A percentile compares a stretch with the other conserved stretches of the same genome.
phyloP scores from a whole-genome alignment of 805 yeast genomes.

The Ogataea trehaloabstinens region DNA sequence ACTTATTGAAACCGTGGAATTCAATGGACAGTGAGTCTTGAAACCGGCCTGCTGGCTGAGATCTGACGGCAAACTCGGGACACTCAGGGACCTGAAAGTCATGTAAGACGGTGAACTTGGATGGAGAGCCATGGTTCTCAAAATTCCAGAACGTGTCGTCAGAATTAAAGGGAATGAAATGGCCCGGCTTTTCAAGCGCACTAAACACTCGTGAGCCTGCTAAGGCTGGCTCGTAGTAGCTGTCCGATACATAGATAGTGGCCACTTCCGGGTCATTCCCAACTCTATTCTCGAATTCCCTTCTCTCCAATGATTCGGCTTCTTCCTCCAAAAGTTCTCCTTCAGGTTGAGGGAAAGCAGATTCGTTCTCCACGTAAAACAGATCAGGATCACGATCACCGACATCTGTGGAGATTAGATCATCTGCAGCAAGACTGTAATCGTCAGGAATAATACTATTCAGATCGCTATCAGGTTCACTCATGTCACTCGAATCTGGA shows the following conservation, averaged over 20 bases:
- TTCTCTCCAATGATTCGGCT: neutral
- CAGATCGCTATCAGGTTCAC: constrained; percentile 9
- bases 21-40: constrained; percentile 29
- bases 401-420: constrained; percentile 8
- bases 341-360: constrained; percentile 18
- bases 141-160: constrained; percentile 32
- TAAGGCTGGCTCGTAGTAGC: constrained; percentile 14
- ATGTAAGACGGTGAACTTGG: constrained; percentile 12
- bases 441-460: constrained; percentile 5
- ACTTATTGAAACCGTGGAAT: constrained; percentile 15
- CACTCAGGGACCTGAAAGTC: constrained; percentile 17
- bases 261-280: constrained; percentile 8
- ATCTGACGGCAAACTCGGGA: constrained; percentile 22
- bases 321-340: constrained; percentile 9
- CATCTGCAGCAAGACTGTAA: constrained; percentile 9
- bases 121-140: constrained; percentile 28
- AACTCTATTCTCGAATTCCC: neutral
- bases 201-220: constrained; percentile 12
- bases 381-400: constrained; percentile 15
- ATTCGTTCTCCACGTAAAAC: constrained; percentile 15
- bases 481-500: constrained; percentile 19
- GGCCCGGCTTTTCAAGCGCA: constrained; percentile 2
- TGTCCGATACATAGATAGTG: constrained; percentile 16
- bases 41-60: constrained; percentile 38
- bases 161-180: constrained; percentile 28